Base-by-base conservation (phyloP, 352 stramenopile genomes). In the Halophytophthora batemanensis region DNA sequence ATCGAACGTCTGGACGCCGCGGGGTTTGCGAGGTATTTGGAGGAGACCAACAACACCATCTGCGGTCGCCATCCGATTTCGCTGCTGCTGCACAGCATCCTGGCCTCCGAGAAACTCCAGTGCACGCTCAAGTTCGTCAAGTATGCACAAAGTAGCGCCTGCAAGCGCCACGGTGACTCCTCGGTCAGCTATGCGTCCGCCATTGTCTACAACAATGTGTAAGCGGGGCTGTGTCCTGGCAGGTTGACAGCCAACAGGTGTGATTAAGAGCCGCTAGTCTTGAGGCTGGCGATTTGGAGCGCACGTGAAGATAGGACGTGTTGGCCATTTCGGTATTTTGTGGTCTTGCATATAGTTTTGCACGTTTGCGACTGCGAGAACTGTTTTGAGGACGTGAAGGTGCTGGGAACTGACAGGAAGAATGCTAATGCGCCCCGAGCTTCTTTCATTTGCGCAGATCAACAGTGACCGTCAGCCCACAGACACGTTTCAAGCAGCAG, bases 31-130 rank as follows among this genome's bases (percentile, higher is more conserved):
- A 73, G 86, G 49, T 99, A 99, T 61, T 70, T 99, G 37, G 74
- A 93, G 49, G 73, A 97, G 69, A 97, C 93, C 31, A 80, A 73
- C 40, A 99, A 98, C 71, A 99, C 96, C 6, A 98, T 99, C 59
- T 99, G 96, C 58, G 96, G 96, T 6, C 86, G 95, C 39, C 95
- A 99, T 68, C 93, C 95, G 21, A 98, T 99, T 58, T 82, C 77
- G 46, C 53, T 92, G 39, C 53, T 92, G 57, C 57, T 92, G 36
- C 69, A 92, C 50, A 80, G 64, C 25, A 77, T 90, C 33, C 59
- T 59, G 42, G 70, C 70, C n/a, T 64, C 60, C 34, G 66, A 76
- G 29, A 69, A 55, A 48, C 76, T 82, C 41, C 88, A 77, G 62
- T 89, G 65, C 54, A 74, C 66, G 28, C 71, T 98, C 41, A 82